Evolutionary conservation across 768 basidiomycete genomes (phyloP).

Genomic region (Ephemerocybe angulata): DNA sequence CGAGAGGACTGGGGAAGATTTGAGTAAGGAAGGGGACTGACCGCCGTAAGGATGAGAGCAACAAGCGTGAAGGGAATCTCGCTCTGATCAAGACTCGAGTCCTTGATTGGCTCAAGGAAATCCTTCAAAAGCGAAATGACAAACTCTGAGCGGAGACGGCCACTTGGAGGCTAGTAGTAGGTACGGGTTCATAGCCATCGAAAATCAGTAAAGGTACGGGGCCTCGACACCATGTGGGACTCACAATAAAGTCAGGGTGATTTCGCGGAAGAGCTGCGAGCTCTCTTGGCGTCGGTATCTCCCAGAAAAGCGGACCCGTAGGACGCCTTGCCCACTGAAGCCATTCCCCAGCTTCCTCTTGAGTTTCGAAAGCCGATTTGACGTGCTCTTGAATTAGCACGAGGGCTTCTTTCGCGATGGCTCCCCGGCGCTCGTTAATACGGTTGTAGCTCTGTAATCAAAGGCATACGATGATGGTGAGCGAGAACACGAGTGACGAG

Average conservation of each 20-base stretch:
- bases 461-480: background rate
- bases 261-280: too few relatives aligned
- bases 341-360: background rate
- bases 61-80: background rate
- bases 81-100: background rate
- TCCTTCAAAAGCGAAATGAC: background rate
- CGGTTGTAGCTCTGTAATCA: background rate
- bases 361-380: background rate
- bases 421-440: background rate
- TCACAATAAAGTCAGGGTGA: too few relatives aligned
- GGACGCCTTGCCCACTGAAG: background rate
- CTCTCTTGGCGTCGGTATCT: background rate
- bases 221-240: too few relatives aligned
- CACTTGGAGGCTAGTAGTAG: background rate
- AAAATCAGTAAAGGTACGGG: too few relatives aligned
- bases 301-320: background rate
- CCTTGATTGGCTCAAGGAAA: background rate
- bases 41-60: background rate
- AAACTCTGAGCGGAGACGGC: background rate
- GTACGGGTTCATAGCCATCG: too few relatives aligned
- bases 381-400: background rate
- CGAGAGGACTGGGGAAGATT: too few relatives aligned
- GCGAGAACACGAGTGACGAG: background rate
- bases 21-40: background rate
- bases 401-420: background rate